A percentile compares a stretch with the other conserved stretches of the same genome.
Evolutionary conservation across 2,329 filamentous ascomycete genomes (phyloP).

Genomic region (Fusarium sp.): DNA sequence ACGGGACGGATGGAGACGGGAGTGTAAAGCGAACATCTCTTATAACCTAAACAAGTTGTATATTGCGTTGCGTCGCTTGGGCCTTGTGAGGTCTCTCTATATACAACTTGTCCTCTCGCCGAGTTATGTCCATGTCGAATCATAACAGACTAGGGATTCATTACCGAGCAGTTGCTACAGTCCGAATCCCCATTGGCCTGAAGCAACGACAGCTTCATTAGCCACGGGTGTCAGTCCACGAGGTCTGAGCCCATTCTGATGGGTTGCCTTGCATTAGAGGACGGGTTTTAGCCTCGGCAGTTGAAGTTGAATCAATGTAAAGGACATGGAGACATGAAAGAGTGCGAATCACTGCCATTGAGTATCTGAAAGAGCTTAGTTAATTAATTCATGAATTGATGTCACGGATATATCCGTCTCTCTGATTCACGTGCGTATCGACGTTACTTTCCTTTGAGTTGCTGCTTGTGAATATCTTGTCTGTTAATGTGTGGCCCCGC

Average conservation of each 20-base stretch:
- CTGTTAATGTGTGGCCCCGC: slow-evolving; percentile 13
- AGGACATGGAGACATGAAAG: too few relatives aligned
- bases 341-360: not conserved
- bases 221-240: slow-evolving; percentile 8
- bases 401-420: too few relatives aligned
- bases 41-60: too few relatives aligned
- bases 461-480: not conserved
- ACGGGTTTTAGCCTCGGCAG: slow-evolving; percentile 19
- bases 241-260: slow-evolving; percentile 12
- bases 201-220: not conserved
- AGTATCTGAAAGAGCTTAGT: not conserved
- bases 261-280: slow-evolving; percentile 12
- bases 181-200: not conserved
- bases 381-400: too few relatives aligned
- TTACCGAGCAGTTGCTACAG: not conserved
- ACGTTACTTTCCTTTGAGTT: not conserved
- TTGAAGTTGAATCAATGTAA: slow-evolving; percentile 3
- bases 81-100: not conserved
- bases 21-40: not conserved
- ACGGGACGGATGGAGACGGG: slow-evolving; percentile 23
- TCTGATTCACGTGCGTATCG: not conserved
- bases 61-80: too few relatives aligned
- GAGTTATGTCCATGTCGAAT: too few relatives aligned
- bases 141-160: slow-evolving; percentile 3
- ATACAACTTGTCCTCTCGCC: slow-evolving; percentile 1